Evolutionary conservation across 83 land plant genomes (phyloP).

Genomic region (Diphasiastrum complanatum): DNA sequence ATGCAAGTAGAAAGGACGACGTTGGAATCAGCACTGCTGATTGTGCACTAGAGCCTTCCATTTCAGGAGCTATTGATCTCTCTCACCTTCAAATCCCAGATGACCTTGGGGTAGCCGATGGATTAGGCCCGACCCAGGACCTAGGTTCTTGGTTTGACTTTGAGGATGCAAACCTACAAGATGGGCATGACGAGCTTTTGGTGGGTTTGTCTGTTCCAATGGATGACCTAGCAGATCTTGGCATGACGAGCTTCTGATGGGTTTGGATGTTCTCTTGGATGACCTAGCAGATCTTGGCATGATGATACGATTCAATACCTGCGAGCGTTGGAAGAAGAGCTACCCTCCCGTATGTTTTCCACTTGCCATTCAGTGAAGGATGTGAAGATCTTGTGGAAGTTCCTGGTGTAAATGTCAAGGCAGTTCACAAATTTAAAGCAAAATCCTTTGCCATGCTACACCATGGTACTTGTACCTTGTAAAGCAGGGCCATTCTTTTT

Average conservation of each 20-base stretch:
- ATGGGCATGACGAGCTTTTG: conserved; percentile 15
- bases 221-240: conserved; percentile 53
- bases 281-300: conserved; percentile 67
- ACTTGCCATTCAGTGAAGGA: too few relatives aligned
- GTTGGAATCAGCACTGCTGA: background rate
- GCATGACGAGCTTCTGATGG: conserved; percentile 46
- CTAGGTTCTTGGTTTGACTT: conserved; percentile 58
- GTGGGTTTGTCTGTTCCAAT: too few relatives aligned
- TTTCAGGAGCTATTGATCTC: conserved; percentile 41
- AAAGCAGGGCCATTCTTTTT: too few relatives aligned
- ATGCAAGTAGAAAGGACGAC: background rate
- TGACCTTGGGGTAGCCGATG: conserved; percentile 47
- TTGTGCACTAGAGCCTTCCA: conserved; percentile 32
- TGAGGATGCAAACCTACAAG: conserved; percentile 48
- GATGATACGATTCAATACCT: conserved; percentile 63
- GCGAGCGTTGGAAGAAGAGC: too few relatives aligned
- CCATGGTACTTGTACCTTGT: too few relatives aligned
- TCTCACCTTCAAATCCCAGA: conserved; percentile 54
- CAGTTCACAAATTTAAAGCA: too few relatives aligned
- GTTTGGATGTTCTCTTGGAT: conserved; percentile 91
- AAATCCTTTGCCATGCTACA: too few relatives aligned
- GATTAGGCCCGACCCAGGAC: conserved; percentile 51
- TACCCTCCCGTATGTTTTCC: too few relatives aligned
- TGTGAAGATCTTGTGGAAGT: too few relatives aligned
- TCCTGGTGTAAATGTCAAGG: too few relatives aligned